Evolutionary conservation across 352 stramenopile genomes (phyloP), one percentile per base, ranked within the genome.

Genomic region (Elongisporangium senticosum): DNA sequence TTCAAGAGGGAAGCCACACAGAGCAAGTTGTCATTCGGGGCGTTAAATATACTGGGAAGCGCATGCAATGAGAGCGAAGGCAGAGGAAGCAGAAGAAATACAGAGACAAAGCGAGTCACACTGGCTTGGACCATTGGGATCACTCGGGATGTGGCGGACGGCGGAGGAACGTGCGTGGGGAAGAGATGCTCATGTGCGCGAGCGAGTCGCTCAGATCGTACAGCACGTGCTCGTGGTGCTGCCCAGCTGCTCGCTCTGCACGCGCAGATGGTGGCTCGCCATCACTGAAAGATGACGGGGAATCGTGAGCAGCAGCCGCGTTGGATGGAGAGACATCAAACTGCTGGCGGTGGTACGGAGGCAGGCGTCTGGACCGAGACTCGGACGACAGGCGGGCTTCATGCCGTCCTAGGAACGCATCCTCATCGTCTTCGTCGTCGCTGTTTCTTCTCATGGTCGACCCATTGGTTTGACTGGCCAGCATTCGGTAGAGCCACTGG

Each of bases 171-270:
- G 33, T 43, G 33, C 33, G 33, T 4, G 33, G 13, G 7, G 33
- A 43, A 1, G 33, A 43, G 15, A 63, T 11, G 37, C 53, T 52
- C 33, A 66, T 21, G 24, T 62, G 48, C 26, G 55, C 40, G 15
- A 80, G 61, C 28, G 71, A 63, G 33, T 74, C 65, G 58, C 64
- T 55, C 23, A 76, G 24, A 17, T 76, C 71, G 56, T 74, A 74
- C 22, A 75, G 40, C 51, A 64, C 53, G 10, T 51, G 69, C 47
- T 53, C 56, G 24, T 64, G 55, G 20, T 0, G 65, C 17, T 17
- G 63, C 61, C 19, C 64, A 54, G n/a, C 23, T 56, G 33, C n/a
- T 65, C 49, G 19, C 55, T 33, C 23, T 53, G 20, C 53, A 13
- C 7, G n/a, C 49, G 50, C 61, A 47, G 23, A 39, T 64, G 50